Evolutionary conservation across 495 filamentous ascomycete species (phyloP), one percentile per base, ranked within the genome.

Genomic region (Penicillium odoratum): DNA sequence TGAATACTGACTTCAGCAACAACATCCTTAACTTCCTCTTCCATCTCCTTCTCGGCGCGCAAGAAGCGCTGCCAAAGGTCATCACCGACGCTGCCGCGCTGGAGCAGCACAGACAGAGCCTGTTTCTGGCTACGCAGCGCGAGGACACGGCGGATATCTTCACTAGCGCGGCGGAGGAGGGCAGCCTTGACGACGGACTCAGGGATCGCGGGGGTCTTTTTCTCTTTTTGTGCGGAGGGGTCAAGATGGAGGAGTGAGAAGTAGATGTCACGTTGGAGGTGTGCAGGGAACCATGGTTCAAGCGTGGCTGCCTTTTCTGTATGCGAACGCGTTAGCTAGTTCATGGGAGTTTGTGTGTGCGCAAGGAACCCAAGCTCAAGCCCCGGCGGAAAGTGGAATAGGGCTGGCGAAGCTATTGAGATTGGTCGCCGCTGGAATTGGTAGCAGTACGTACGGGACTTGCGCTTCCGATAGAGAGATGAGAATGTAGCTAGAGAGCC

Each of bases 31-130:
- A 98, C 78, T 74, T 98, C 94, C 57, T 92, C 93, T 74, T 98
- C 92, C 78, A 96, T 95, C 78, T 98, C 94, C 79, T 93, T 93
- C 82, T 98, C 94, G 28, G 93, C 94, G 42, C 89, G 78, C 64
- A 83, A 68, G 70, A 97, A 96, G 40, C 94, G 81, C 77, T 97
- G 94, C 89, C 92, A 97, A 43, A 98, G 71, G 71, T 98, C 94
- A 74, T 98, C 95, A 7, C 95, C 93, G 1, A 98, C 92, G 70
- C 89, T 93, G 1, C 95, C 95, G 45, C 90, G 80, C 74, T 96
- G 91, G 49, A 98, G 72, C 43, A 98, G 77, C 51, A 85, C 85
- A 59, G 88, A 85, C 66, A 96, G 81, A 7, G 94, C 89, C 52
- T 88, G 87, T 75, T 98, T 98, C 59, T 91, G 86, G 47, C 80